Evolutionary conservation across 495 filamentous ascomycete genomes (phyloP), one percentile per base, ranked within the genome.

Genomic region (Penicillium argentinense): DNA sequence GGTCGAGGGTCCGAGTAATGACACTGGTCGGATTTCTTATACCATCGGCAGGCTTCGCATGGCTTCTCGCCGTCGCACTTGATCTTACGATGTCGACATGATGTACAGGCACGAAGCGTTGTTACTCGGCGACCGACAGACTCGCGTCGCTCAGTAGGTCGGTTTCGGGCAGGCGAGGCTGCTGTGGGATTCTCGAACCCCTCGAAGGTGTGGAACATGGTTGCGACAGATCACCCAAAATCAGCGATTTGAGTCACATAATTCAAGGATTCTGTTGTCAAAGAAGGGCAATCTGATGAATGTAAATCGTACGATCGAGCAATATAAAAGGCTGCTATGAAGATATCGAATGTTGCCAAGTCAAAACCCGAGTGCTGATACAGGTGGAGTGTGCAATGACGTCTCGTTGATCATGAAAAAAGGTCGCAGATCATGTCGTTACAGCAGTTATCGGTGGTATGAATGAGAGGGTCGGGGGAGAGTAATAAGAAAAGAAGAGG

Each of bases 21-120:
- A 46, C 71, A 74, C 21, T 62, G 59, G 16, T 74, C 71, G 4
- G 68, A 60, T 32, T 71, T 74, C 39, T 72, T 71, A 33, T 74
- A 74, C 71, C 71, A 74, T 39, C 66, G 59, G 39, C 72, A 76
- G 4, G 71, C 68, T 40, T 72, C 72, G 33, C 72, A 76, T 5
- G 72, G 72, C 43, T 69, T 69, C 44, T 69, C 65, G 13, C 72
- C 72, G 42, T 76, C 68, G 34, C 72, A 76, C 54, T 71, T 73
- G 44, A 76, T 74, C 47, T 76, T 76, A 21, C 72, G 72, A 56
- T 71, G 71, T 14, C 71, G 61, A 49, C 72, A 76, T 14, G 66
- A 72, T 18, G 71, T 71, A 47, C 72, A 76, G 18, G 72, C 72
- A 9, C 65, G 71, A 17, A 71, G 53, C 6, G 67, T 73, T 6